These are phyloP conservation scores for Millerago galiae DNA, from an alignment of 805 yeast genomes.

Conservation along the genomic window DNA sequence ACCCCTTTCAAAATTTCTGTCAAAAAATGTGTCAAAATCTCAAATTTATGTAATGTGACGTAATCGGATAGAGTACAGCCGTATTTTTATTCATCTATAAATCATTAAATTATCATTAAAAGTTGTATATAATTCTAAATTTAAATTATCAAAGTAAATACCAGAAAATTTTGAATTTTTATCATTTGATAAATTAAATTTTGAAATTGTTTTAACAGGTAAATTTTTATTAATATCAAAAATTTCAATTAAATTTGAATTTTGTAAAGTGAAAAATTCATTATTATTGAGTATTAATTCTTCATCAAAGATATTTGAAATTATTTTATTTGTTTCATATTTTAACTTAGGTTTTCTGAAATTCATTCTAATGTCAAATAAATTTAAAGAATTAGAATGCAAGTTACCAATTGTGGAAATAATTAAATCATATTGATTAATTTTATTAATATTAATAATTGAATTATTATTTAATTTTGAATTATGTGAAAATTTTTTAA, in stretches of 20 bases:
- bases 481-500: background rate
- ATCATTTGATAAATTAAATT: background rate
- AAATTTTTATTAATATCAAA: slow-evolving; percentile 1
- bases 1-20: background rate
- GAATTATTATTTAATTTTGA: slow-evolving; percentile 6
- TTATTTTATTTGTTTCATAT: slow-evolving; percentile 4
- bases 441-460: slow-evolving; percentile 5
- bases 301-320: slow-evolving; percentile 9
- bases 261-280: slow-evolving; percentile 8
- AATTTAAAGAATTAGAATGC: slow-evolving; percentile 3
- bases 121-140: slow-evolving; percentile 2
- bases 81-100: background rate
- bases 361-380: slow-evolving; percentile 11
- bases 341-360: slow-evolving; percentile 1
- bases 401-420: slow-evolving; percentile 7
- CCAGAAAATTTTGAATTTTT: background rate
- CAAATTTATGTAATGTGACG: background rate
- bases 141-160: background rate
- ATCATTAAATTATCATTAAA: background rate
- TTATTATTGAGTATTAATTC: background rate
- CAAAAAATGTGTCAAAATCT: background rate
- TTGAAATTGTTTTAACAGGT: slow-evolving; percentile 10
- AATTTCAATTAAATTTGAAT: slow-evolving; percentile 6
- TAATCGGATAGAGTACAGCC: background rate
- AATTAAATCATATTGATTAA: slow-evolving; percentile 3